A percentile compares a stretch with the other conserved stretches of the same genome.
Evolutionary conservation across 2,329 filamentous ascomycete species (phyloP).

Genomic region (Podosphaera xanthii): DNA sequence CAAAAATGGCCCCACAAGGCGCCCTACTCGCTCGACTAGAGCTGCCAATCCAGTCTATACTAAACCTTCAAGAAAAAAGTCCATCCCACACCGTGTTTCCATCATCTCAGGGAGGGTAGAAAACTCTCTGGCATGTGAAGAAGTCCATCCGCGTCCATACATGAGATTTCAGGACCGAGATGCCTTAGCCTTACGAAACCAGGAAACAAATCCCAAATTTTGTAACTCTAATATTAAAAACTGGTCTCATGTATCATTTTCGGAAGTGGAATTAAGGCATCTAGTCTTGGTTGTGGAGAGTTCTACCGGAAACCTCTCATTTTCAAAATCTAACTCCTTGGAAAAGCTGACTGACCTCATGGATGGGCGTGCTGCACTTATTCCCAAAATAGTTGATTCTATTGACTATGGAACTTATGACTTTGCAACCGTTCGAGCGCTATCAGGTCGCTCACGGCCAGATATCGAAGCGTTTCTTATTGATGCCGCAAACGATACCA

Average conservation of each 20-base stretch:
- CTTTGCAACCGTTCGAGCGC: background rate
- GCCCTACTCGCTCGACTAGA: background rate
- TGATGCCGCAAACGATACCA: background rate
- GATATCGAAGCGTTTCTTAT: conserved; percentile 1
- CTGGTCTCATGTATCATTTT: background rate
- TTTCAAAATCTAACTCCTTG: background rate
- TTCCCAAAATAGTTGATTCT: conserved; percentile 1
- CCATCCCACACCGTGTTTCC: no score
- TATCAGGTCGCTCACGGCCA: background rate
- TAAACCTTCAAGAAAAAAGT: background rate
- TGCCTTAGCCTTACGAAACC: background rate
- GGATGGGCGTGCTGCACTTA: background rate
- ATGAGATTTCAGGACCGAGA: background rate
- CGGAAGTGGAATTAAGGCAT: background rate
- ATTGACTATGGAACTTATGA: background rate
- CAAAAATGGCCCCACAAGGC: background rate
- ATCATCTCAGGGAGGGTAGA: background rate
- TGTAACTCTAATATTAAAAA: background rate
- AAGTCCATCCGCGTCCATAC: background rate
- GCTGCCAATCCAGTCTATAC: background rate
- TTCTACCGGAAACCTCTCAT: background rate
- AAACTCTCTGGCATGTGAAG: background rate
- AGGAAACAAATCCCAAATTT: no score
- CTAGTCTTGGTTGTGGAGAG: background rate
- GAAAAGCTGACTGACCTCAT: background rate